These are phyloP conservation scores for Lactarius sanguifluus DNA, from an alignment of 768 basidiomycete genomes.

Conservation along the genomic window DNA sequence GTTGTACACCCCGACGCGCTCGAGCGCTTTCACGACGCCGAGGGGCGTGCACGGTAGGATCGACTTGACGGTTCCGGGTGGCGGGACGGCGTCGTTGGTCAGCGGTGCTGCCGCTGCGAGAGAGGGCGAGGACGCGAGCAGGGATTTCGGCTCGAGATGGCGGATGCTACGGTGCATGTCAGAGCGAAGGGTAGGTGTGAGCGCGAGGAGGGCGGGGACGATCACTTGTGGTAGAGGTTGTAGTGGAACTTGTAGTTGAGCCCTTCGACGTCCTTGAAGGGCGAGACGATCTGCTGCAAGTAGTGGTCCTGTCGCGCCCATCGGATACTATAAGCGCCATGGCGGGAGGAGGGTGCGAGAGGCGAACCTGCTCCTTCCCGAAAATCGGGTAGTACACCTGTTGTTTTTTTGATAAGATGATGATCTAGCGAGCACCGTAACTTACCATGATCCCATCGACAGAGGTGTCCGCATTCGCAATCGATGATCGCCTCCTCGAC, in stretches of 20 bases:
- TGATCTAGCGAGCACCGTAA: not conserved
- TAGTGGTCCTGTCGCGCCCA: constrained; percentile 78
- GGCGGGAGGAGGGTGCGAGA: not conserved
- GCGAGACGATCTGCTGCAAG: constrained; percentile 94
- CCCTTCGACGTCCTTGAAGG: constrained; percentile 97
- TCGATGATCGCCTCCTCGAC: constrained; percentile 96
- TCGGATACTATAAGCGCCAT: not conserved
- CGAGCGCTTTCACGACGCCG: constrained; percentile 93
- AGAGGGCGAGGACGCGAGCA: constrained; percentile 47
- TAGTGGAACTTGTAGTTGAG: constrained; percentile 95
- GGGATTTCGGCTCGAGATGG: constrained; percentile 77
- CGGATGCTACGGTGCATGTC: constrained; percentile 68
- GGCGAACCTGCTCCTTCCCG: constrained; percentile 72
- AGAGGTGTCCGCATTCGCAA: constrained; percentile 79
- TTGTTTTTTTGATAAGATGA: not conserved
- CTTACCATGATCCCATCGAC: constrained; percentile 95
- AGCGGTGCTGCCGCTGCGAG: constrained; percentile 35
- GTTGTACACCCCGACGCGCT: constrained; percentile 92
- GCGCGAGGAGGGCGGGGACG: not conserved
- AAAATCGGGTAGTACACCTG: constrained; percentile 97
- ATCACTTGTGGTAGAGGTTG: constrained; percentile 93
- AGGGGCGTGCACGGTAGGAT: constrained; percentile 97
- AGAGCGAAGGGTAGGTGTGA: constrained; percentile 6
- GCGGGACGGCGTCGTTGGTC: constrained; percentile 58
- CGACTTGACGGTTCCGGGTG: constrained; percentile 88